Evolutionary conservation across 306 rosid species (phyloP).

Genomic region (Quillaja saponaria): DNA sequence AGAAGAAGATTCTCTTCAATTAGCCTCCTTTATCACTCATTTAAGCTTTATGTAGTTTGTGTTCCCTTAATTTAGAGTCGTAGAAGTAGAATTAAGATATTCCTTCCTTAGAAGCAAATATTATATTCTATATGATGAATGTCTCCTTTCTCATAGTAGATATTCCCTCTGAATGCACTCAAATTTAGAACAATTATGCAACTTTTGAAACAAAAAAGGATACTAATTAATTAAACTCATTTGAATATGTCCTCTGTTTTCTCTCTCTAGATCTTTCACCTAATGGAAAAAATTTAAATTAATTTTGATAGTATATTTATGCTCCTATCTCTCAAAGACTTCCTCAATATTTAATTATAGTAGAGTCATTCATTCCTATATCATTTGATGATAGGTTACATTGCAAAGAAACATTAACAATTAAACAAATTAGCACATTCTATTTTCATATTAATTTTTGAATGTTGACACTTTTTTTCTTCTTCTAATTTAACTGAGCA

Average conservation of each 20-base stretch:
- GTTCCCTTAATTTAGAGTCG: constrained; percentile 91
- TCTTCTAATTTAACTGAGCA: too few relatives aligned
- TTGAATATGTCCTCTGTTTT: constrained; percentile 77
- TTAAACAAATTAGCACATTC: too few relatives aligned
- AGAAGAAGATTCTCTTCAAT: constrained; percentile 67
- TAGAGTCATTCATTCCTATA: constrained; percentile 51
- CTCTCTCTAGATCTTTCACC: constrained; percentile 17
- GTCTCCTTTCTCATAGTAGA: constrained; percentile 68
- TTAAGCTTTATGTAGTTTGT: constrained; percentile 63
- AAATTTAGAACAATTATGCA: constrained; percentile 68
- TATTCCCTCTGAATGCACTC: constrained; percentile 71
- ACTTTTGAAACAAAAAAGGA: constrained; percentile 68
- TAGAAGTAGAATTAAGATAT: constrained; percentile 93
- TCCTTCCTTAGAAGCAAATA: constrained; percentile 72
- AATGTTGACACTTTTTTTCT: too few relatives aligned
- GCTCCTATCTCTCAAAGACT: constrained; percentile 44
- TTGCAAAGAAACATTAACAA: too few relatives aligned
- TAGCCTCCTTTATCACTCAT: constrained; percentile 66
- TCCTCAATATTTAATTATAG: constrained; percentile 45
- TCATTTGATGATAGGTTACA: too few relatives aligned
- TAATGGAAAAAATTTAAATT: too few relatives aligned
- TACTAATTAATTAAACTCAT: constrained; percentile 74
- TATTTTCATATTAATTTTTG: too few relatives aligned
- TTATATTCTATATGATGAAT: constrained; percentile 63
- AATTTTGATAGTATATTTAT: constrained; percentile 54